phyloP scores from a whole-genome alignment of 2,329 filamentous ascomycete species.

The Blumeria hordei region DNA sequence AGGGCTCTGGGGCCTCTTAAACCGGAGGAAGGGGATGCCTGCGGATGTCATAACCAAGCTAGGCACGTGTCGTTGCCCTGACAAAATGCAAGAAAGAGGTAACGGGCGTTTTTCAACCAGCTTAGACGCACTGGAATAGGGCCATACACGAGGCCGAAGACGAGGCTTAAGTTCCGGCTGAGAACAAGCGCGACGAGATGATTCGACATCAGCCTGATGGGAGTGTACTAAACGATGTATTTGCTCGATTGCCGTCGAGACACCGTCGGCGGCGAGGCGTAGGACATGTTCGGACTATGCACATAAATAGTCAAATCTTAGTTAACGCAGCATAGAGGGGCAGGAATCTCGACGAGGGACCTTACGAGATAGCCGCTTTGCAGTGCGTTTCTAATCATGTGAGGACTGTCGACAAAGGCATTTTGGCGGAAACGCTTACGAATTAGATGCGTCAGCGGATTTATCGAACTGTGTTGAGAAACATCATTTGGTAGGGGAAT shows the following conservation, averaged over 20 bases:
- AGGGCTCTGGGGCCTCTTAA: slow-evolving; percentile 38
- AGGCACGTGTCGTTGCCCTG: slow-evolving; percentile 31
- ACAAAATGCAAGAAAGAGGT: slow-evolving; percentile 22
- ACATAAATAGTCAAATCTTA: background rate
- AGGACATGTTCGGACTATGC: slow-evolving; percentile 12
- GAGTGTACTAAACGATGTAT: slow-evolving; percentile 16
- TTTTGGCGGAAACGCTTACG: slow-evolving; percentile 38
- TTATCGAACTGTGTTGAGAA: slow-evolving; percentile 11
- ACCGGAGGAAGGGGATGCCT: slow-evolving; percentile 37
- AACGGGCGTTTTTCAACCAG: slow-evolving; percentile 26
- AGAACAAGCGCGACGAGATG: background rate
- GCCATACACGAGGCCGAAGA: slow-evolving; percentile 5
- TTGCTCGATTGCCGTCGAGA: slow-evolving; percentile 6
- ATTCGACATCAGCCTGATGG: background rate
- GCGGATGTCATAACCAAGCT: slow-evolving; percentile 25
- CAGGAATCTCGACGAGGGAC: slow-evolving; percentile 1
- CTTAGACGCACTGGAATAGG: slow-evolving; percentile 17
- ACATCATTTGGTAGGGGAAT: slow-evolving; percentile 28
- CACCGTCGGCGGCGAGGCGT: slow-evolving; percentile 8
- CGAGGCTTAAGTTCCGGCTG: slow-evolving; percentile 3
- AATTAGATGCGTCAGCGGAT: slow-evolving; percentile 31
- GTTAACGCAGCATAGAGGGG: background rate
- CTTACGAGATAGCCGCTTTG: slow-evolving; percentile 35
- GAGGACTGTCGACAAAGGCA: slow-evolving; percentile 28
- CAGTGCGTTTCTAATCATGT: slow-evolving; percentile 36